Base-by-base conservation (phyloP, 495 filamentous ascomycete species). In the Xylaria sp. region DNA sequence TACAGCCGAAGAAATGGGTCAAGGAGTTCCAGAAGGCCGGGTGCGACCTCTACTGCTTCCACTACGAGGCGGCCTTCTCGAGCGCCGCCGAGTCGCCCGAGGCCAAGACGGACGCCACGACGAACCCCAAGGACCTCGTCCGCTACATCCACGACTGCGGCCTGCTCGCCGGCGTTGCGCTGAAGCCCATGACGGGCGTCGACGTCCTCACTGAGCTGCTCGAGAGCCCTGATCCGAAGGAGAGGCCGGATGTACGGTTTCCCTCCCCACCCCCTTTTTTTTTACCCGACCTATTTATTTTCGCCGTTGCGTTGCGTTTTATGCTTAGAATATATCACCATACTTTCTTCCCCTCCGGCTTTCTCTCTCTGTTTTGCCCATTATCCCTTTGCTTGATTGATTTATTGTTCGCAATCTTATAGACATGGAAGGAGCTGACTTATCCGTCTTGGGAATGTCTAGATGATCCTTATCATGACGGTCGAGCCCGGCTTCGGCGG, bases 381-480 rank as follows among this genome's bases (percentile, higher is more conserved):
- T n/a, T n/a, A n/a, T n/a, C n/a, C n/a, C n/a, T n/a, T n/a, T n/a
- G n/a, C n/a, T n/a, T n/a, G n/a, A n/a, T n/a, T n/a, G n/a, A n/a
- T n/a, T n/a, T n/a, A n/a, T n/a, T n/a, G n/a, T n/a, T n/a, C n/a
- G n/a, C n/a, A n/a, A n/a, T n/a, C n/a, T n/a, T n/a, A n/a, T n/a
- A n/a, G n/a, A n/a, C 0, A 50, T 24, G 15, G 19, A 9, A 50
- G n/a, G 48, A 21, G 11, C n/a, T 55, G 12, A 55, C 26, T 3
- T 31, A 21, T 31, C 12, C 3, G 21, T 9, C 2, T 52, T 29
- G 65, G n/a, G 35, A 57, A 31, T 1, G 43, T 31, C 19, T 19
- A 99, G 96, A 98, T 99, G 97, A 93, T 97, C 33, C 90, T 99
- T 12, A 90, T 99, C 48, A 99, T 99, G 96, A 99, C 96, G 11